Conservation (phyloP, 768 basidiomycete genomes). For the Trametes sanguinea region DNA sequence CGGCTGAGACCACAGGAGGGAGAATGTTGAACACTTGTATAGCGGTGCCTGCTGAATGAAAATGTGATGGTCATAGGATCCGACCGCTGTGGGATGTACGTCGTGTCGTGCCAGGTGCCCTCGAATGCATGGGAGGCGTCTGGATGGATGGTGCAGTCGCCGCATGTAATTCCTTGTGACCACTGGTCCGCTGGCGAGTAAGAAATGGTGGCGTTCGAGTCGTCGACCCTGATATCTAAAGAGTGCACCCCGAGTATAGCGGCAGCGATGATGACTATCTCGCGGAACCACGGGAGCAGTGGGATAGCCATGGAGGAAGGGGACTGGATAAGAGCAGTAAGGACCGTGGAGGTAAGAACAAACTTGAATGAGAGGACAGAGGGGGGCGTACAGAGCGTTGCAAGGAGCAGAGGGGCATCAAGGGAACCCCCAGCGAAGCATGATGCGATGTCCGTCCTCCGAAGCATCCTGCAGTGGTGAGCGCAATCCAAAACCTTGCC, state of each 20-base stretch:
- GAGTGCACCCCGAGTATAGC: neutral
- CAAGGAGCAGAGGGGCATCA: no score
- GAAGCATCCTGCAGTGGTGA: no score
- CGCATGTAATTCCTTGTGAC: slow-evolving; percentile 9
- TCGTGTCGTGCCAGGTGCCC: slow-evolving; percentile 19
- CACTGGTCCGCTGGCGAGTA: slow-evolving; percentile 18
- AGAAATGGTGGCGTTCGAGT: neutral
- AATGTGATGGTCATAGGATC: neutral
- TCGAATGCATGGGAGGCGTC: neutral
- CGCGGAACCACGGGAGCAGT: no score
- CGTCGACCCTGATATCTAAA: neutral
- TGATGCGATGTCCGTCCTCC: no score
- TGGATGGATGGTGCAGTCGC: neutral
- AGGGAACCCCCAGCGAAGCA: no score
- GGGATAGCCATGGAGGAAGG: neutral
- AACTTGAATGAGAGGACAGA: neutral
- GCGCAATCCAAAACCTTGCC: no score
- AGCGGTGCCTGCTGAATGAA: slow-evolving; percentile 4
- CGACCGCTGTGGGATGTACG: neutral
- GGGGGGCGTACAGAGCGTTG: no score
- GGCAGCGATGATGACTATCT: neutral
- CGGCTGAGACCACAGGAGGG: neutral
- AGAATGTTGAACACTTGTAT: slow-evolving; percentile 15
- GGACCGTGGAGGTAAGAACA: neutral
- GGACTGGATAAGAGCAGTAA: neutral